These are phyloP conservation scores for Penicillium odoratum DNA, from an alignment of 495 filamentous ascomycete species.

Conservation along the genomic window DNA sequence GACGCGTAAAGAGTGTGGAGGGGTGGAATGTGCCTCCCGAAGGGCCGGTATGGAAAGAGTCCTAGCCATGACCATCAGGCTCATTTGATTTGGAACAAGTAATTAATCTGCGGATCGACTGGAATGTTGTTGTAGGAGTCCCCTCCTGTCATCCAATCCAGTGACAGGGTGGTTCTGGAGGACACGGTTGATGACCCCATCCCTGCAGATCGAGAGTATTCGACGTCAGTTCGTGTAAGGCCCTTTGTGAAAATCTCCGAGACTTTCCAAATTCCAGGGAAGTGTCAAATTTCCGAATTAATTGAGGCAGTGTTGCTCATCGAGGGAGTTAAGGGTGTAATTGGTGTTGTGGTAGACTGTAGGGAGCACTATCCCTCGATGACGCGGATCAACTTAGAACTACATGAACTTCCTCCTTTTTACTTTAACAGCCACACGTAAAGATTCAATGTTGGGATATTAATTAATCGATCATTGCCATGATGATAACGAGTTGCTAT, in stretches of 20 bases:
- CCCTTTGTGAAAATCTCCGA: conserved; percentile 16
- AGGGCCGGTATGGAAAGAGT: conserved; percentile 32
- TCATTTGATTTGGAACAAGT: neutral
- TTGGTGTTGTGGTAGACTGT: conserved; percentile 1
- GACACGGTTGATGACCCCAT: conserved; percentile 9
- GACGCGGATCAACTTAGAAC: conserved; percentile 14
- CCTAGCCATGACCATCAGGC: conserved; percentile 17
- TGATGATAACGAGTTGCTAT: neutral
- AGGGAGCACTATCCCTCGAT: conserved; percentile 25
- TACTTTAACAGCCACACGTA: neutral
- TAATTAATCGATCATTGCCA: neutral
- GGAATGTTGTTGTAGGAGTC: conserved; percentile 20
- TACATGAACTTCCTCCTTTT: neutral
- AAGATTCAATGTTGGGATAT: neutral
- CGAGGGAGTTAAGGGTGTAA: conserved; percentile 1
- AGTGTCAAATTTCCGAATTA: neutral
- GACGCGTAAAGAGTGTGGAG: conserved; percentile 33
- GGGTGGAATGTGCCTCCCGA: conserved; percentile 33
- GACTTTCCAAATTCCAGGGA: conserved; percentile 8
- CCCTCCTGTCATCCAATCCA: neutral
- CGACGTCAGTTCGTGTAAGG: conserved; percentile 21
- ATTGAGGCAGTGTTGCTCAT: neutral
- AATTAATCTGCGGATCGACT: conserved; percentile 14
- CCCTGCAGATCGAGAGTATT: conserved; percentile 19
- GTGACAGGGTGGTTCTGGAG: conserved; percentile 2